These are phyloP conservation scores for Rhodotorula sp. DNA, from an alignment of 1,284 basidiomycete genomes.

Conservation along the genomic window DNA sequence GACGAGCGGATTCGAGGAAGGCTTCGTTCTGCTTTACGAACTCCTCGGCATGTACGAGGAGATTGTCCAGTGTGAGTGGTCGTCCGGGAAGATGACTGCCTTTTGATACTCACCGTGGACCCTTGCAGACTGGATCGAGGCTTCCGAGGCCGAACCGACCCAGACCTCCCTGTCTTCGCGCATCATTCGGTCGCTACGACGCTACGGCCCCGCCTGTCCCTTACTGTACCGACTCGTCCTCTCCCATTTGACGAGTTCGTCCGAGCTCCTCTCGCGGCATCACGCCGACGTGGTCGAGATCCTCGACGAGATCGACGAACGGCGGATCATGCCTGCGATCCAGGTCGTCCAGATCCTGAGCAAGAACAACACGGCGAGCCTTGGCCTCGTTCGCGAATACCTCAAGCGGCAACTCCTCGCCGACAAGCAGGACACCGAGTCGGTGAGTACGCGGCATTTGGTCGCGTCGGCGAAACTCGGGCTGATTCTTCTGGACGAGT, in stretches of 20 bases:
- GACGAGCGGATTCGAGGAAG: constrained; percentile 72
- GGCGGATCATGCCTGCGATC: constrained; percentile 79
- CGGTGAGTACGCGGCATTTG: constrained; percentile 56
- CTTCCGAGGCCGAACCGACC: constrained; percentile 5
- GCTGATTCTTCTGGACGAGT: neutral
- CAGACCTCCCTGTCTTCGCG: constrained; percentile 57
- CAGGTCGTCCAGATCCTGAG: constrained; percentile 84
- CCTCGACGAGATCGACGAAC: constrained; percentile 71
- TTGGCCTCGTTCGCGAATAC: constrained; percentile 88
- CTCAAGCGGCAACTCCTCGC: constrained; percentile 71
- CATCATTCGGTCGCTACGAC: constrained; percentile 68
- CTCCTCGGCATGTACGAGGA: constrained; percentile 94
- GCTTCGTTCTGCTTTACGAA: constrained; percentile 88
- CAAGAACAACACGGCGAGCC: constrained; percentile 78
- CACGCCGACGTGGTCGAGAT: constrained; percentile 67
- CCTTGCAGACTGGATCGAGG: constrained; percentile 33
- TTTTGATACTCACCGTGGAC: neutral
- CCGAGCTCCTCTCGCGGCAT: constrained; percentile 67
- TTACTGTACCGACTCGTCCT: constrained; percentile 86
- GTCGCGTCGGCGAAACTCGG: constrained; percentile 54
- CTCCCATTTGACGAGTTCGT: constrained; percentile 78
- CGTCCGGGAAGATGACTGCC: constrained; percentile 55
- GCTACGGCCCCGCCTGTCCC: constrained; percentile 65
- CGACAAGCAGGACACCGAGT: constrained; percentile 71
- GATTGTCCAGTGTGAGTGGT: constrained; percentile 63